These are phyloP conservation scores for Alloteropsis angusta DNA, from an alignment of 202 grass and related monocot genomes.

Conservation along the genomic window DNA sequence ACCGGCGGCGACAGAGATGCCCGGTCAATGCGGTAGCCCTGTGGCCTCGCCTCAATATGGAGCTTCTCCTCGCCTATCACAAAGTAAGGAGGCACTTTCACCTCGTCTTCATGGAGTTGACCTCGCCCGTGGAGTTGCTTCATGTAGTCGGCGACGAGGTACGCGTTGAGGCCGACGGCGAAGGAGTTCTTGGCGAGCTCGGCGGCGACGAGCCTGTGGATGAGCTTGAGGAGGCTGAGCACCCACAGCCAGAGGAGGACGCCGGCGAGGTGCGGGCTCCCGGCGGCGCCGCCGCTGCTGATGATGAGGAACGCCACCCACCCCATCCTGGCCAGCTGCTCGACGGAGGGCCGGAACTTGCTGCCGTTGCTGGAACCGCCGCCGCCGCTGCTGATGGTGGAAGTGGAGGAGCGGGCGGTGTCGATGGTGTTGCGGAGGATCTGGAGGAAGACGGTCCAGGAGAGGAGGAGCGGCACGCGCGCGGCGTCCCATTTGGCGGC, in stretches of 20 bases:
- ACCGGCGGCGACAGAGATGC: not conserved
- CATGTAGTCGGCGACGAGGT: constrained; percentile 48
- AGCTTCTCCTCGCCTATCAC: constrained; percentile 42
- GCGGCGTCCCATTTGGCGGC: constrained; percentile 32
- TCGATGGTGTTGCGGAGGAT: constrained; percentile 50
- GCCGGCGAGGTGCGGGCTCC: constrained; percentile 33
- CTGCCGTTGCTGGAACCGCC: not conserved
- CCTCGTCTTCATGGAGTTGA: not conserved
- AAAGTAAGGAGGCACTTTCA: constrained; percentile 22
- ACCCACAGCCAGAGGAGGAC: constrained; percentile 49
- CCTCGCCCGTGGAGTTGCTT: constrained; percentile 28
- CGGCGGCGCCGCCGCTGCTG: constrained; percentile 25
- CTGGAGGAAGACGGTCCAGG: constrained; percentile 53
- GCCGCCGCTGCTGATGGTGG: constrained; percentile 6
- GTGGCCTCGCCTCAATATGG: constrained; percentile 29
- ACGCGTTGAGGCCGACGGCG: constrained; percentile 38
- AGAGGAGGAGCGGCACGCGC: constrained; percentile 40
- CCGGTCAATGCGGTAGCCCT: constrained; percentile 25
- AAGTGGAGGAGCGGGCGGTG: constrained; percentile 25
- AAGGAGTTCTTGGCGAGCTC: constrained; percentile 43
- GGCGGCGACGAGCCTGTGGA: constrained; percentile 35
- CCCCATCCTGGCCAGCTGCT: constrained; percentile 45
- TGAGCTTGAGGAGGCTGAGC: constrained; percentile 42
- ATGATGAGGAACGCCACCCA: constrained; percentile 52
- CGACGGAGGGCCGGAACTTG: constrained; percentile 47